Percentiles rank a stretch among this genome's conserved stretches.
These are phyloP conservation scores for Lachancea thermotolerans DNA, from an alignment of 805 yeast species.

Conservation along the genomic window DNA sequence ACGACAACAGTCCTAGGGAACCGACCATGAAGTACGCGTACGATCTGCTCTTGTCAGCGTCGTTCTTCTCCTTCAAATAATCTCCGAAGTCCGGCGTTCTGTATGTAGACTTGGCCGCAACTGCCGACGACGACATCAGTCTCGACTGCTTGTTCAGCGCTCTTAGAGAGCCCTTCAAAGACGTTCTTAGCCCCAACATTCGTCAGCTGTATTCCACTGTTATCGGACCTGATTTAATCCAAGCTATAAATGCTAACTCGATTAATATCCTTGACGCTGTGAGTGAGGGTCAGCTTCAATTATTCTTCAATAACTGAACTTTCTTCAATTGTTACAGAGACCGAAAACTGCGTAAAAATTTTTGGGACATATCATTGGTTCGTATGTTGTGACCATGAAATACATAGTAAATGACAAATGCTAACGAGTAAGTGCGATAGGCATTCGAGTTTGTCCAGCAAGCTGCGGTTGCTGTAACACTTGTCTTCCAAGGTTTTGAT, in stretches of 20 bases:
- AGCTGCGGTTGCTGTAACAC: no score
- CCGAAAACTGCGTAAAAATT: slow-evolving; percentile 4
- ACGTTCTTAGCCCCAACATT: slow-evolving; percentile 25
- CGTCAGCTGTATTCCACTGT: background rate
- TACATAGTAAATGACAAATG: background rate
- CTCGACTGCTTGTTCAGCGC: slow-evolving; percentile 15
- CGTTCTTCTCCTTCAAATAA: slow-evolving; percentile 63
- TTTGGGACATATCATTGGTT: slow-evolving; percentile 5
- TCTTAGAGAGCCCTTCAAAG: slow-evolving; percentile 18
- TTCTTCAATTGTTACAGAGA: background rate
- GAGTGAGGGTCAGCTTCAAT: no score
- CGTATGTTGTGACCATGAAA: background rate
- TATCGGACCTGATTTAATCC: background rate
- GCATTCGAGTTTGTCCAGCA: no score
- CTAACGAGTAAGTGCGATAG: background rate
- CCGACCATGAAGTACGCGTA: slow-evolving; percentile 97
- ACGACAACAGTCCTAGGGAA: slow-evolving; percentile 79
- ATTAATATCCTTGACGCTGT: no score
- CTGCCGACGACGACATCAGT: slow-evolving; percentile 21
- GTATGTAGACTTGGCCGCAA: slow-evolving; percentile 61
- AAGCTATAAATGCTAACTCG: no score
- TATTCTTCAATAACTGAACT: background rate
- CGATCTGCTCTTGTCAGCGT: slow-evolving; percentile 74
- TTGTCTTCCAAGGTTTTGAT: no score
- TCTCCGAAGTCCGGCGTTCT: slow-evolving; percentile 86